A percentile compares a stretch with the other conserved stretches of the same genome.
Evolutionary conservation across 306 rosid species (phyloP).

Genomic region (Ceratonia siliqua): DNA sequence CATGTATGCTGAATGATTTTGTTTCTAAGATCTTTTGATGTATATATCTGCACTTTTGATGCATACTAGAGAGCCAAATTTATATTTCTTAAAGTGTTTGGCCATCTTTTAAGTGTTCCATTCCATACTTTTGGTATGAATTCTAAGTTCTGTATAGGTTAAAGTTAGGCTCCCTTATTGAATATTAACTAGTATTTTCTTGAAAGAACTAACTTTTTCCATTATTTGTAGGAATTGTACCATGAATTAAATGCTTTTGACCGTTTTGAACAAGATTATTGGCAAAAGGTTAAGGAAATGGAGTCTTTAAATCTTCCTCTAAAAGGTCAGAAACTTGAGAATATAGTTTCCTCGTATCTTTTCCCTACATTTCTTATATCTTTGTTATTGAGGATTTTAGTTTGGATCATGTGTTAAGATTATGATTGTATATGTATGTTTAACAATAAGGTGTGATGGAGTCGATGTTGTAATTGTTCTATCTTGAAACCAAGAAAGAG

Average conservation of each 20-base stretch:
- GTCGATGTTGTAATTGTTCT: not conserved
- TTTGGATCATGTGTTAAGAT: constrained; percentile 2
- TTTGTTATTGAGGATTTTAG: not conserved
- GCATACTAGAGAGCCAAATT: not conserved
- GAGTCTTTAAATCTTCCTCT: constrained; percentile 70
- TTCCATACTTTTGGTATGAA: constrained; percentile 14
- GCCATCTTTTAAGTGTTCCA: constrained; percentile 5
- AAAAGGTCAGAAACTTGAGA: constrained; percentile 58
- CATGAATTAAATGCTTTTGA: constrained; percentile 71
- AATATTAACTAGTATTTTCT: constrained; percentile 2
- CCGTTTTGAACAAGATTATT: constrained; percentile 87
- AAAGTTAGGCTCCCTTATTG: constrained; percentile 4
- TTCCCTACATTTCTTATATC: not conserved
- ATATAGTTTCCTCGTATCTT: not conserved
- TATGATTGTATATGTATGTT: not conserved
- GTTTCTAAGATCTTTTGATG: constrained; percentile 5
- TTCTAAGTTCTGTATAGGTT: not conserved
- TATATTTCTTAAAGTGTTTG: not conserved
- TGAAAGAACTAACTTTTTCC: constrained; percentile 31
- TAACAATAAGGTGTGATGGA: not conserved
- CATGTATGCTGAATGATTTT: constrained; percentile 26
- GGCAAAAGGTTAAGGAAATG: constrained; percentile 70
- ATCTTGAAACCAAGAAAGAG: not conserved
- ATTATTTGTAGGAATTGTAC: constrained; percentile 70
- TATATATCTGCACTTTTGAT: not conserved